Evolutionary conservation across 2,329 filamentous ascomycete species (phyloP).

Genomic region (Lasiodiplodia citricola): DNA sequence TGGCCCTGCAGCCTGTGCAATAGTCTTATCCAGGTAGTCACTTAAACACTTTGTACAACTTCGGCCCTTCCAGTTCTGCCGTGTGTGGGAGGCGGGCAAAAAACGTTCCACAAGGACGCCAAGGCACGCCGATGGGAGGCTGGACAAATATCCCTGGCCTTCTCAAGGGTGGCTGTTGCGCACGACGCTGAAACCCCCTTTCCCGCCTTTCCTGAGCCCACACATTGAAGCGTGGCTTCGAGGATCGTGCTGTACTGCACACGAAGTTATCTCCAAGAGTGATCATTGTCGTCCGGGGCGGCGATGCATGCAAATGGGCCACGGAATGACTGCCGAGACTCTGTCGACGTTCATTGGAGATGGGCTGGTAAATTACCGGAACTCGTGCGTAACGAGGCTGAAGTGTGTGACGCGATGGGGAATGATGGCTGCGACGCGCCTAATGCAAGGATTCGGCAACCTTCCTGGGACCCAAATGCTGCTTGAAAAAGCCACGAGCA

Average conservation of each 20-base stretch:
- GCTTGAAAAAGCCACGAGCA: background rate
- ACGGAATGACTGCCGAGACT: background rate
- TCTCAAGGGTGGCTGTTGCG: background rate
- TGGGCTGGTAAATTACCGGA: background rate
- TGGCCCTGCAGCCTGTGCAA: background rate
- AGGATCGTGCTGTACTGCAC: background rate
- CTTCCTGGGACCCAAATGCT: background rate
- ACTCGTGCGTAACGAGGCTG: background rate
- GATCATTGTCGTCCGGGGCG: background rate
- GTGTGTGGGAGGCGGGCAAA: background rate
- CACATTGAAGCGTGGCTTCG: background rate
- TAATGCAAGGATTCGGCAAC: background rate
- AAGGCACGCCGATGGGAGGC: background rate
- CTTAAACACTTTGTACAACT: background rate
- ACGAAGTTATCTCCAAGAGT: background rate
- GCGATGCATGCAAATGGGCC: background rate
- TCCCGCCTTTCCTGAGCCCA: background rate
- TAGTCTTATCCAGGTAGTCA: background rate
- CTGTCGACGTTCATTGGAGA: background rate
- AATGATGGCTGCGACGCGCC: conserved; percentile 10
- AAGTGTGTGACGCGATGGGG: background rate
- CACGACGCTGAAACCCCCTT: background rate
- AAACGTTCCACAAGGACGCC: background rate
- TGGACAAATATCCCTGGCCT: background rate
- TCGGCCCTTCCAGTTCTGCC: background rate